phyloP scores from a whole-genome alignment of 2,329 filamentous ascomycete genomes.

The Curvularia spicifera region DNA sequence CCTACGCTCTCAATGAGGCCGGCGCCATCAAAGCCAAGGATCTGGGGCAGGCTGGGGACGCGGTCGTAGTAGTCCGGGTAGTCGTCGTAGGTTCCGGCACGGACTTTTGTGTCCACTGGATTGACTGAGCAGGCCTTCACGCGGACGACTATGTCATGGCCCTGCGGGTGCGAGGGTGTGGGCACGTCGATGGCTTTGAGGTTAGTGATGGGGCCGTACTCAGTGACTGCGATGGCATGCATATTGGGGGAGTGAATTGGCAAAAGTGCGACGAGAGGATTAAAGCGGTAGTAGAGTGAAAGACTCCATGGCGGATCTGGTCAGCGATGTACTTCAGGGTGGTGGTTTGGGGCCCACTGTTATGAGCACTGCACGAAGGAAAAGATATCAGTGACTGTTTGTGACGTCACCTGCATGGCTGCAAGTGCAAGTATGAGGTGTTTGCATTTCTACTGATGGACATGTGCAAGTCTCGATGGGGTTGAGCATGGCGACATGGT shows the following conservation, averaged over 20 bases:
- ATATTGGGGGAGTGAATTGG: not conserved
- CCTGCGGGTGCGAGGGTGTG: constrained; percentile 1
- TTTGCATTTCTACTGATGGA: not conserved
- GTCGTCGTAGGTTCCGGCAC: constrained; percentile 14
- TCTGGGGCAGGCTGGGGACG: constrained; percentile 9
- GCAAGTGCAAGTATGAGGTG: not conserved
- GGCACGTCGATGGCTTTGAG: constrained; percentile 8
- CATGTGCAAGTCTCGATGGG: not conserved
- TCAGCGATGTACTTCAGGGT: not conserved
- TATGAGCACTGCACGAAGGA: constrained; percentile 4
- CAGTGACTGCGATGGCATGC: constrained; percentile 14
- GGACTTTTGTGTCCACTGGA: constrained; percentile 13
- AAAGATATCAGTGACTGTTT: not conserved
- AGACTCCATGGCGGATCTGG: not conserved
- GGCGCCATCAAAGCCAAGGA: constrained; percentile 15
- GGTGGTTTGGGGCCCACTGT: constrained; percentile 1
- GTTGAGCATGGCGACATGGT: not conserved
- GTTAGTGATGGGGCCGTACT: constrained; percentile 11
- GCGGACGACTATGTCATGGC: constrained; percentile 11
- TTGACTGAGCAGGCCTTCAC: constrained; percentile 12
- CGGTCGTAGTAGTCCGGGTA: constrained; percentile 16
- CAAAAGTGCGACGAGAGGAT: not conserved
- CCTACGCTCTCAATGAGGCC: constrained; percentile 10
- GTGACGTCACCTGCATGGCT: constrained; percentile 11
- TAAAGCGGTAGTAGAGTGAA: not conserved